Evolutionary conservation across 306 rosid species (phyloP), one percentile per base, ranked within the genome.

Genomic region (Corylus heterophylla): DNA sequence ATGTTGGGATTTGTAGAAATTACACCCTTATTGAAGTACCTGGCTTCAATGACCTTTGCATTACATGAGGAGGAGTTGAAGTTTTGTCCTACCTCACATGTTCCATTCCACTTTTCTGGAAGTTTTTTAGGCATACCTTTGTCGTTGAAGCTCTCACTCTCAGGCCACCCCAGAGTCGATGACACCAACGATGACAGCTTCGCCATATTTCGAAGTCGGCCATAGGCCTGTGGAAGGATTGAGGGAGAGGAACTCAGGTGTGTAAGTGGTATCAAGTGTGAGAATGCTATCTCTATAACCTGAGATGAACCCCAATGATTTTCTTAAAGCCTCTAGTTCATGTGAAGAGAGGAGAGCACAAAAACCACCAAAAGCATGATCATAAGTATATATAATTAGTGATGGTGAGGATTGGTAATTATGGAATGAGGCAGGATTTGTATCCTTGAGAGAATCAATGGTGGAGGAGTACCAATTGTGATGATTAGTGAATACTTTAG

Each of bases 391-490:
- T 22, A 22, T 22, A 1, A 71, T 8, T 0, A 71, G 14, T 56
- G 31, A 56, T 56, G 63, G 63, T 5, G 20, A 22, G 12, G 54
- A 17, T 4, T 12, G 35, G 35, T 31, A 11, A 14, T 35, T n/a
- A 2, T 66, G 8, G 31, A 20, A 37, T 37, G 48, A 66, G 16
- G 71, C 44, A 29, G 12, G 51, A 68, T 68, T 68, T 14, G 50
- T 68, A 14, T 35, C 14, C 20, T 49, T 52, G 5, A 71, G 42
- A 12, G 69, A 81, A 54, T 54, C 27, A 17, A 62, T 56, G 17
- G 56, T 39, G 31, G 78, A 69, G 8, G 44, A 82, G 29, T 82
- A 76, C 81, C 85, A 76, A 1, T 27, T 25, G 2, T 76, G 69
- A 45, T 71, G 74, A 37, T 8, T 63, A 8, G 45, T 22, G 16